Percentiles rank a stretch among this genome's conserved stretches.
These are phyloP conservation scores for Venturia aucupariae DNA, from an alignment of 2,329 filamentous ascomycete genomes.

Conservation along the genomic window DNA sequence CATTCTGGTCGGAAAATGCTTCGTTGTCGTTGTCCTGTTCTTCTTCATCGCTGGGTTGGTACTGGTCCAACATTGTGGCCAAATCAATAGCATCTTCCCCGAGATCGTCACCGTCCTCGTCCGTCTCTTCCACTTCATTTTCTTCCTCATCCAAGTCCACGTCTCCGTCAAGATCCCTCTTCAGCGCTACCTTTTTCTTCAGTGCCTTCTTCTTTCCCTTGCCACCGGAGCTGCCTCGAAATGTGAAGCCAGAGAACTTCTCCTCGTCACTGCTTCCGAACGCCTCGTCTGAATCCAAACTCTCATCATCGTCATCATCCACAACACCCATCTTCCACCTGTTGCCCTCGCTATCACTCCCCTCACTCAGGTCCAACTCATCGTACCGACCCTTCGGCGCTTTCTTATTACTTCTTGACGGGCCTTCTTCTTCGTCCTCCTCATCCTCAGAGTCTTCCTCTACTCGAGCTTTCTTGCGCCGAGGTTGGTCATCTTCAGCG, in stretches of 20 bases:
- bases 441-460: slow-evolving; percentile 45
- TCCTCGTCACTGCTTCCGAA: slow-evolving; percentile 86
- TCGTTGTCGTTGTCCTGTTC: slow-evolving; percentile 17
- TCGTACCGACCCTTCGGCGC: slow-evolving; percentile 20
- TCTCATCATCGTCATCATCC: slow-evolving; percentile 57
- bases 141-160: slow-evolving; percentile 43
- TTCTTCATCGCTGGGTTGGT: slow-evolving; percentile 28
- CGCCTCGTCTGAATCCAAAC: slow-evolving; percentile 68
- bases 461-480: slow-evolving; percentile 33
- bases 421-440: slow-evolving; percentile 33
- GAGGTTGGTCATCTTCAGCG: slow-evolving; percentile 32
- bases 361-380: slow-evolving; percentile 53
- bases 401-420: slow-evolving; percentile 25
- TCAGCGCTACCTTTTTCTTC: slow-evolving; percentile 26
- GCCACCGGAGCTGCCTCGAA: slow-evolving; percentile 48
- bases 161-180: slow-evolving; percentile 16
- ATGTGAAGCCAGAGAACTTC: slow-evolving; percentile 67
- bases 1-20: slow-evolving; percentile 36
- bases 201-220: slow-evolving; percentile 44
- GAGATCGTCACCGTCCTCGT: slow-evolving; percentile 50
- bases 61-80: slow-evolving; percentile 49
- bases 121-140: slow-evolving; percentile 33
- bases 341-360: slow-evolving; percentile 78
- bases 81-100: slow-evolving; percentile 56
- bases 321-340: slow-evolving; percentile 72